Evolutionary conservation across 192 early-diverging fungal species (phyloP), one percentile per base, ranked within the genome.

Genomic region (Coemansia sp.): DNA sequence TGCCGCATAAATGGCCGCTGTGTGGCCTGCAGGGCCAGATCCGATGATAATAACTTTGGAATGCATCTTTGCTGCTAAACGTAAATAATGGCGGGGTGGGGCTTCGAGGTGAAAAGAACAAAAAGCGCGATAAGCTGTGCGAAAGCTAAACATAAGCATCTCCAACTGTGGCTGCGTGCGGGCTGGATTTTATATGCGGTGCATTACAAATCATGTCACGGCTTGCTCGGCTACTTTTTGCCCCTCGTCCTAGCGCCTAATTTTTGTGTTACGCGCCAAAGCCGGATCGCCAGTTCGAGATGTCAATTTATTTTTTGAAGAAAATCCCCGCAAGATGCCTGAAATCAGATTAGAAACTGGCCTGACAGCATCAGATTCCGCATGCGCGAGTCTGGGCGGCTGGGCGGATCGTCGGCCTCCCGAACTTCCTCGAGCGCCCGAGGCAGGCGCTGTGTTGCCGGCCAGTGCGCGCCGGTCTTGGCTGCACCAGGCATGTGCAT

Each of bases 11-110:
- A 98, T 92, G 45, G 94, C 94, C 13, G 97, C 97, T 16, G 94
- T 98, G 85, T 99, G 95, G 37, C 92, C 97, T 52, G 96, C 93
- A 57, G 96, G 96, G 8, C 96, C 96, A 8, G 93, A 94, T 56
- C 95, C 95, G 50, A 97, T 83, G 74, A 97, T 90, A 45, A 86
- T 51, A 27, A 79, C 71, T 58, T 79, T 79, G 61, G 66, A 61
- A 45, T 79, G 76, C 76, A 79, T 79, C 52, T 29, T 61, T 19
- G 65, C 26, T 29, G 27, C 27, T 29, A 41, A 29, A 59, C 14
- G 23, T 59, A 50, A 50, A 20, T 7, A 50, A 50, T 16, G 48
- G 8, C 48, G 20, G 19, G 50, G 50, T 22, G n/a, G 20, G 19
- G 19, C 50, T 52, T 12, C 23, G 4, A 22, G 5, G 50, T 41